Conservation (phyloP, 164 flowering plant genomes). For the Aristolochia fimbriata region DNA sequence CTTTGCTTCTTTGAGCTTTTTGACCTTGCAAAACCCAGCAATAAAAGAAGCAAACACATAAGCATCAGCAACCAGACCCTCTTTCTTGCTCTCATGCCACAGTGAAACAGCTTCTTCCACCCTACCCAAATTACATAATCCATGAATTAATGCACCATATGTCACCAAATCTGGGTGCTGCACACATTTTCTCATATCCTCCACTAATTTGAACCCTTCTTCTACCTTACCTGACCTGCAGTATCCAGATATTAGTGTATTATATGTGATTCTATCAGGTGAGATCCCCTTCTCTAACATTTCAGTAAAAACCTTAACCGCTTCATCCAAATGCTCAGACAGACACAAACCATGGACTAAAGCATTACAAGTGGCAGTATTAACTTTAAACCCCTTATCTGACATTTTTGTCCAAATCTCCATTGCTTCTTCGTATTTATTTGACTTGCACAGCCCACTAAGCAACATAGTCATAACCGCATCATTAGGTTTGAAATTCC, state of each 20-base stretch:
- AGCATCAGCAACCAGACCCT: constrained; percentile 35
- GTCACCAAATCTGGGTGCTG: constrained; percentile 45
- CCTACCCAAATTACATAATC: constrained; percentile 35
- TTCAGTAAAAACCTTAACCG: constrained; percentile 32
- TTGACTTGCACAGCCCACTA: constrained; percentile 36
- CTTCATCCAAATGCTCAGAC: constrained; percentile 39
- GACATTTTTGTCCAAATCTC: constrained; percentile 48
- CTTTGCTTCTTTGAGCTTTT: constrained; percentile 41
- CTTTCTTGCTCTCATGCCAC: constrained; percentile 40
- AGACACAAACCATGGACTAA: constrained; percentile 53
- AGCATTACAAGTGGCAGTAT: constrained; percentile 58
- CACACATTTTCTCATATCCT: constrained; percentile 47
- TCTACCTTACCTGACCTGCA: constrained; percentile 50
- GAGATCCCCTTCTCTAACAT: constrained; percentile 40
- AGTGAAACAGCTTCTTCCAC: constrained; percentile 50
- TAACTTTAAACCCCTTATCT: constrained; percentile 43
- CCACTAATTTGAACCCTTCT: constrained; percentile 44
- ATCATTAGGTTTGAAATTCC: constrained; percentile 52
- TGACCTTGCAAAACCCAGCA: constrained; percentile 53
- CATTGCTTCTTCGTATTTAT: constrained; percentile 37
- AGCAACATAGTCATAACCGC: constrained; percentile 40
- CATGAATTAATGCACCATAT: constrained; percentile 44
- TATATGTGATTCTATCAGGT: constrained; percentile 46
- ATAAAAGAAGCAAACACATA: constrained; percentile 47
- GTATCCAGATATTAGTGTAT: constrained; percentile 42